Evolutionary conservation across 768 basidiomycete genomes (phyloP).

Genomic region (Austroboletus eburneus): DNA sequence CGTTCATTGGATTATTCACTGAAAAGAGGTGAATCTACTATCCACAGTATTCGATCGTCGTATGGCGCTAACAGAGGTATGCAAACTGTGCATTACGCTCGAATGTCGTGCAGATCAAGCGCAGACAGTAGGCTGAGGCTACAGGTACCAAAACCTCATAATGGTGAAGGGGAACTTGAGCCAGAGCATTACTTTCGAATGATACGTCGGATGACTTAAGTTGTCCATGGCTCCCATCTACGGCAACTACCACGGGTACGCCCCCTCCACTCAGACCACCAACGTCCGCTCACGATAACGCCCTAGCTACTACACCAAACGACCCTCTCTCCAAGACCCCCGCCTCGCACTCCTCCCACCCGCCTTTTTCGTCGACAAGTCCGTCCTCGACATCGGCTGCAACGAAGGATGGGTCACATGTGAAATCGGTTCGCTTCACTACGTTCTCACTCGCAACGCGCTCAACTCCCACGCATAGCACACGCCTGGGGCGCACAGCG

Average conservation of each 20-base stretch:
- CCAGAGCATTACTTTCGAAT: too few relatives aligned
- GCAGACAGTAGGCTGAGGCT: too few relatives aligned
- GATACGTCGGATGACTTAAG: too few relatives aligned
- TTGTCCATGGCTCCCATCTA: too few relatives aligned
- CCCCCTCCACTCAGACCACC: neutral
- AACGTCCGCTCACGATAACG: neutral
- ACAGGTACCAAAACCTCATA: too few relatives aligned
- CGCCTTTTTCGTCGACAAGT: constrained; percentile 47
- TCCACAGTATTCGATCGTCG: too few relatives aligned
- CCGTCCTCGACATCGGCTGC: constrained; percentile 80
- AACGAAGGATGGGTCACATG: constrained; percentile 85
- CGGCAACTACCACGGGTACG: constrained; percentile 74
- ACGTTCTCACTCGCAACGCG: neutral
- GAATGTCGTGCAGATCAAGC: too few relatives aligned
- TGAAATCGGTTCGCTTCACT: constrained; percentile 59
- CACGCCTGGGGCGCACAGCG: constrained; percentile 58
- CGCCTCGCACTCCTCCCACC: constrained; percentile 61
- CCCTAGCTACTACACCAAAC: constrained; percentile 71
- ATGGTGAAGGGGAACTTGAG: too few relatives aligned
- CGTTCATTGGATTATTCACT: too few relatives aligned
- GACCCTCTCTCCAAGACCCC: constrained; percentile 55
- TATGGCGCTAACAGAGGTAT: too few relatives aligned
- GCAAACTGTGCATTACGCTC: too few relatives aligned
- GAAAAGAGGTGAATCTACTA: too few relatives aligned
- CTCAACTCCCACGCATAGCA: constrained; percentile 42